Percentiles rank a stretch among this genome's conserved stretches.
Conservation (phyloP, 495 filamentous ascomycete species). For the Apodospora peruviana region DNA sequence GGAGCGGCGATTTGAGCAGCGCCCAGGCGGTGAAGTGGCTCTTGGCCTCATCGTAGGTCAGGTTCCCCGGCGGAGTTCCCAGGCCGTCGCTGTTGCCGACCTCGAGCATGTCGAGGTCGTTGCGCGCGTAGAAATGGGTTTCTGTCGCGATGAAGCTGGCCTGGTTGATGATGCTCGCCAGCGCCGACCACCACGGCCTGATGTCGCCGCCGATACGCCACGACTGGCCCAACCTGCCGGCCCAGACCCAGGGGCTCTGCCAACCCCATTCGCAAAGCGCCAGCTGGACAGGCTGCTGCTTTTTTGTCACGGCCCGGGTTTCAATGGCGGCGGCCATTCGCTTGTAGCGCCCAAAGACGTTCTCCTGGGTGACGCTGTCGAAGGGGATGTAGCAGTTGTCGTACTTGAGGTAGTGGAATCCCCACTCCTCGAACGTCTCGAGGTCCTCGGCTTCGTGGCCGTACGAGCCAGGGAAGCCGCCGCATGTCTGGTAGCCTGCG, state of each 20-base stretch:
- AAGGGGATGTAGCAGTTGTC: conserved; percentile 48
- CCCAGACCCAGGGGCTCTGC: conserved; percentile 37
- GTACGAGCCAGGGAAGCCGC: conserved; percentile 25
- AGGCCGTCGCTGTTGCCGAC: conserved; percentile 33
- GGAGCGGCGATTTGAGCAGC: conserved; percentile 42
- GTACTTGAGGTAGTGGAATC: conserved; percentile 44
- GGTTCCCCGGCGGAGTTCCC: conserved; percentile 9
- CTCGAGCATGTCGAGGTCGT: conserved; percentile 46
- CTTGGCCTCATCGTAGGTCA: conserved; percentile 26
- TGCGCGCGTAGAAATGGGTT: conserved; percentile 34
- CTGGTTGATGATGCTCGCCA: conserved; percentile 46
- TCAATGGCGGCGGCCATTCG: conserved; percentile 25
- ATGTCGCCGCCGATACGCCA: conserved; percentile 52
- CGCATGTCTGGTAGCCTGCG: conserved; percentile 30
- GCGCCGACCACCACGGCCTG: conserved; percentile 36
- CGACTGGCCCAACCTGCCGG: conserved; percentile 47
- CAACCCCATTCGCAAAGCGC: conserved; percentile 32
- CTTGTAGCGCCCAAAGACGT: conserved; percentile 34
- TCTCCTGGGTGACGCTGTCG: conserved; percentile 36
- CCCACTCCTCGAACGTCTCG: conserved; percentile 38
- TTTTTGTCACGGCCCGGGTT: conserved; percentile 4
- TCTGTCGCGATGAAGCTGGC: conserved; percentile 32
- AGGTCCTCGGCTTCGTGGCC: conserved; percentile 44
- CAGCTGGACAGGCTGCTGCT: conserved; percentile 13
- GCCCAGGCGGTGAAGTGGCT: conserved; percentile 50